phyloP scores from a whole-genome alignment of 192 early-diverging fungal species.

The Backusella mclennaniae region DNA sequence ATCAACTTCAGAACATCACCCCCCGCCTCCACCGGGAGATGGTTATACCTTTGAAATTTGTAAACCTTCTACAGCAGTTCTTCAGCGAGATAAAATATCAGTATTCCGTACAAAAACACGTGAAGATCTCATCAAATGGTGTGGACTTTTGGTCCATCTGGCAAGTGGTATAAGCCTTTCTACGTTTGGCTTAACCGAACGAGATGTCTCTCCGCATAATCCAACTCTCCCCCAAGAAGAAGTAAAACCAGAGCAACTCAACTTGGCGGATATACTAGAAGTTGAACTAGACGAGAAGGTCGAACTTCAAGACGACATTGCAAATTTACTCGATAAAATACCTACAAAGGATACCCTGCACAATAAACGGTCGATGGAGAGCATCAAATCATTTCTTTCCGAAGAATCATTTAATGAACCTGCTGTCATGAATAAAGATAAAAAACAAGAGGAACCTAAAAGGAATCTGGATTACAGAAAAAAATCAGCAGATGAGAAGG shows the following conservation, averaged over 20 bases:
- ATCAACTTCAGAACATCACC: background rate
- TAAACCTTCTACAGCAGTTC: background rate
- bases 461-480: background rate
- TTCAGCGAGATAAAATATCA: slow-evolving; percentile 8
- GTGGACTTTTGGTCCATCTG: background rate
- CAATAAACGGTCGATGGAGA: background rate
- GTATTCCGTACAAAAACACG: background rate
- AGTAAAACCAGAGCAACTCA: background rate
- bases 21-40: background rate
- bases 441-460: background rate
- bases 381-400: background rate
- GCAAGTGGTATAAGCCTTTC: slow-evolving; percentile 7
- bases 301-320: background rate
- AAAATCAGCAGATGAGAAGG: background rate
- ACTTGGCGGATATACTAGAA: background rate
- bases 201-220: background rate
- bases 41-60: slow-evolving; percentile 18
- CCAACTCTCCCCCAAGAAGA: background rate
- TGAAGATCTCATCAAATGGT: slow-evolving; percentile 7
- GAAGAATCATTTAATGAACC: slow-evolving; percentile 20
- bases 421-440: background rate
- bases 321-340: background rate
- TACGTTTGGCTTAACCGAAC: background rate
- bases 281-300: background rate
- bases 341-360: background rate